phyloP scores from a whole-genome alignment of 75 land plant species.

The Gnetum montanum region DNA sequence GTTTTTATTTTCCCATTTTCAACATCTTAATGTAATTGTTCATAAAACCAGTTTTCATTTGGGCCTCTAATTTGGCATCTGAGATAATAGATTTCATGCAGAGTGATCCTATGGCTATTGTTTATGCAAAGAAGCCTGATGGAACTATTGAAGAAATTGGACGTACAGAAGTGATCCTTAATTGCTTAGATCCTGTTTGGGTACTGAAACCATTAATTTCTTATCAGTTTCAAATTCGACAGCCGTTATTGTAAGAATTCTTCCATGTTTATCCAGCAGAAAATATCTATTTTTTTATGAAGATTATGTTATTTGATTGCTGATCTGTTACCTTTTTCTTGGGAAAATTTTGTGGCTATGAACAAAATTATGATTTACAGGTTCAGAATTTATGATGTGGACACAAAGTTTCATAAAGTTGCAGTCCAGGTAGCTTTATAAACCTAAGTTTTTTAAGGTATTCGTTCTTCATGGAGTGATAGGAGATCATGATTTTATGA shows the following conservation, averaged over 20 bases:
- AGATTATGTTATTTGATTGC: too few species aligned
- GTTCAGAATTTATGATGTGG: conserved; percentile 73
- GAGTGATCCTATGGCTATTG: conserved; percentile 95
- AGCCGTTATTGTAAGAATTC: conserved; percentile 53
- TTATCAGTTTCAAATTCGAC: conserved; percentile 77
- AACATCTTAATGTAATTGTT: too few species aligned
- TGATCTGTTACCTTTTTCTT: too few species aligned
- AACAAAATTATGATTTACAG: too few species aligned
- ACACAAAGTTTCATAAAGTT: conserved; percentile 47
- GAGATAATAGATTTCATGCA: conserved; percentile 21
- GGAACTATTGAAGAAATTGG: conserved; percentile 73
- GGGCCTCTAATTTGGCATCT: background rate
- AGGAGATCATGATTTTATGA: too few species aligned
- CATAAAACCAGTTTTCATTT: too few species aligned
- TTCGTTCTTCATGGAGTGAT: too few species aligned
- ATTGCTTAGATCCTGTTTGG: conserved; percentile 69
- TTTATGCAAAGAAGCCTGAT: conserved; percentile 46
- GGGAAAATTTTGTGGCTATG: too few species aligned
- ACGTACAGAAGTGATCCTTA: conserved; percentile 89
- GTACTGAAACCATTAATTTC: conserved; percentile 40
- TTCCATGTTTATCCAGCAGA: too few species aligned
- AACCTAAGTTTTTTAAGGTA: background rate
- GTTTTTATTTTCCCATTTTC: background rate
- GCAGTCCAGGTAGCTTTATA: conserved; percentile 64
- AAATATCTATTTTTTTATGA: too few species aligned